A percentile compares a stretch with the other conserved stretches of the same genome.
phyloP scores from a whole-genome alignment of 352 stramenopile genomes.

The Thalassiosira mediterranea region DNA sequence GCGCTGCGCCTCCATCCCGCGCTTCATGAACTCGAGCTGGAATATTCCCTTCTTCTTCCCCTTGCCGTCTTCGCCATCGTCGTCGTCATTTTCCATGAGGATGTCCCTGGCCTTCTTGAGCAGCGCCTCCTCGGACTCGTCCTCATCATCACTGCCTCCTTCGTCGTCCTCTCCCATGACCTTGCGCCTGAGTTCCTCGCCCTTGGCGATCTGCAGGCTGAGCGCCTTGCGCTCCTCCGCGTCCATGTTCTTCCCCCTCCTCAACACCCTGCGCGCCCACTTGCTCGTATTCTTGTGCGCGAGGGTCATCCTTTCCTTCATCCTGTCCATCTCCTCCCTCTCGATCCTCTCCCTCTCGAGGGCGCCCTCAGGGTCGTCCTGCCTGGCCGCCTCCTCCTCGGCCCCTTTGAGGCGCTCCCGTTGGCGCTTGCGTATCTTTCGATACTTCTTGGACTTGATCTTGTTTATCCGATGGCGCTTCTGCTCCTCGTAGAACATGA shows the following conservation, averaged over 20 bases:
- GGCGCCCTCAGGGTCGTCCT: conserved; percentile 77
- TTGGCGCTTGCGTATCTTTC: conserved; percentile 96
- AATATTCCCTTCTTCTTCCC: conserved; percentile 87
- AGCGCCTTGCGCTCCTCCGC: conserved; percentile 89
- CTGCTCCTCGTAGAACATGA: conserved; percentile 99
- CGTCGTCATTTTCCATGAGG: conserved; percentile 62
- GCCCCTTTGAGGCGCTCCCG: conserved; percentile 85
- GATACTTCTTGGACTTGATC: conserved; percentile 99
- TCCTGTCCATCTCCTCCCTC: conserved; percentile 89
- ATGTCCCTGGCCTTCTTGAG: conserved; percentile 66
- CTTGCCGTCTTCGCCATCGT: conserved; percentile 30
- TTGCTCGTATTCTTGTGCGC: conserved; percentile 96
- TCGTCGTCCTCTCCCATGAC: conserved; percentile 85
- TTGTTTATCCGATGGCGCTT: conserved; percentile 98
- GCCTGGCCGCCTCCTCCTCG: conserved; percentile 87
- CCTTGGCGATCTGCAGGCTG: conserved; percentile 86
- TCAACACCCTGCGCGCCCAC: conserved; percentile 95
- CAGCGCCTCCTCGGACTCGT: conserved; percentile 72
- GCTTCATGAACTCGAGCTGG: conserved; percentile 98
- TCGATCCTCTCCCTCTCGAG: conserved; percentile 80
- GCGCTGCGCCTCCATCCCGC: conserved; percentile 93
- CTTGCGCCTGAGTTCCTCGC: conserved; percentile 93
- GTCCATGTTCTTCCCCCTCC: conserved; percentile 90
- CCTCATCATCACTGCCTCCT: conserved; percentile 83
- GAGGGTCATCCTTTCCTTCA: conserved; percentile 96